Evolutionary conservation across 352 stramenopile species (phyloP).

Genomic region (Pythium myriotylum): DNA sequence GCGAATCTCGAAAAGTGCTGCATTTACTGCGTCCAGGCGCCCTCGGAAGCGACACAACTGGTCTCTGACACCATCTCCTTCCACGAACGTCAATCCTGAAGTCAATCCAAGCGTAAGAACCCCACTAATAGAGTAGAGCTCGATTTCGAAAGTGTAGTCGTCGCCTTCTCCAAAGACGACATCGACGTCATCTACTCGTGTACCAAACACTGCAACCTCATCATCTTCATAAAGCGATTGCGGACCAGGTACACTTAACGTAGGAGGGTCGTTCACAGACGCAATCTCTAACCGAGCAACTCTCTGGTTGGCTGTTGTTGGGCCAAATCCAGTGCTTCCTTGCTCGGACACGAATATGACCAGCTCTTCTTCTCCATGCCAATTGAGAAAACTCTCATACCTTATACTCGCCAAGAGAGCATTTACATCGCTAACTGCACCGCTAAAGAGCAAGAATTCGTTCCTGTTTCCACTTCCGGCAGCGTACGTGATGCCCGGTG

Average conservation of each 20-base stretch:
- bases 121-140: conserved; percentile 60
- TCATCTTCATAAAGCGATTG: conserved; percentile 64
- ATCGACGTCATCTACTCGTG: conserved; percentile 65
- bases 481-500: conserved; percentile 61
- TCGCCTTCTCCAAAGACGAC: conserved; percentile 25
- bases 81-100: conserved; percentile 37
- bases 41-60: conserved; percentile 63
- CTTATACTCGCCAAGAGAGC: conserved; percentile 42
- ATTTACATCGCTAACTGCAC: conserved; percentile 63
- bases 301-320: conserved; percentile 38
- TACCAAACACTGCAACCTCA: conserved; percentile 65
- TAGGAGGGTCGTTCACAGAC: conserved; percentile 68
- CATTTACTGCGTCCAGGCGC: conserved; percentile 55
- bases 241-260: conserved; percentile 49
- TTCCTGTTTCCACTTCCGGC: conserved; percentile 50
- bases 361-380: conserved; percentile 70
- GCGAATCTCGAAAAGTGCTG: conserved; percentile 70
- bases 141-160: conserved; percentile 57
- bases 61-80: conserved; percentile 54
- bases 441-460: conserved; percentile 69
- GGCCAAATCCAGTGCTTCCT: conserved; percentile 60
- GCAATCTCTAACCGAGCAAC: conserved; percentile 40
- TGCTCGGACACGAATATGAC: conserved; percentile 61
- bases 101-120: conserved; percentile 41
- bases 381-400: conserved; percentile 72